phyloP scores from a whole-genome alignment of 495 filamentous ascomycete genomes.

The Lasiosphaeris hirsuta region DNA sequence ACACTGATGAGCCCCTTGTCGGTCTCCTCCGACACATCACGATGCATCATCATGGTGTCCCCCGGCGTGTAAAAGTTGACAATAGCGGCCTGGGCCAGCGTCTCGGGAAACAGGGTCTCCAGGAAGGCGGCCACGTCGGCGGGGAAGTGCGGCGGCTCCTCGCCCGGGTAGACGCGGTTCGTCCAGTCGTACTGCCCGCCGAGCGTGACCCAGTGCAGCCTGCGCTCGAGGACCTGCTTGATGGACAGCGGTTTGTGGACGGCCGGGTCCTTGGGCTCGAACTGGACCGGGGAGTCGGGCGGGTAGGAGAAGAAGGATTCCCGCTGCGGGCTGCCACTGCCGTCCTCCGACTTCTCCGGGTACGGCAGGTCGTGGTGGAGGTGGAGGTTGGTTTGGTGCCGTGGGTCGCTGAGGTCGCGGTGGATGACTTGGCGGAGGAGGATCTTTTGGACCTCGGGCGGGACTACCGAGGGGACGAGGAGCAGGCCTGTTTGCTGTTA shows the following conservation, averaged over 20 bases:
- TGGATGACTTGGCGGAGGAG: slow-evolving; percentile 71
- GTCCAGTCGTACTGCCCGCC: slow-evolving; percentile 97
- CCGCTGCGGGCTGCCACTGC: slow-evolving; percentile 7
- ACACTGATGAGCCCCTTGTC: slow-evolving; percentile 74
- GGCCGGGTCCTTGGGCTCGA: slow-evolving; percentile 64
- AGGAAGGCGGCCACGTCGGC: slow-evolving; percentile 64
- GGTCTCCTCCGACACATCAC: slow-evolving; percentile 82
- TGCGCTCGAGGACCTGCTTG: slow-evolving; percentile 63
- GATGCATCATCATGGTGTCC: slow-evolving; percentile 82
- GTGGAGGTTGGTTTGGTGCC: slow-evolving; percentile 83
- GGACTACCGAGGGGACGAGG: slow-evolving; percentile 70
- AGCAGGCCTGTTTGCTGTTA: slow-evolving; percentile 56
- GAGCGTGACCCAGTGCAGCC: slow-evolving; percentile 87
- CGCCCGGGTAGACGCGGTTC: slow-evolving; percentile 68
- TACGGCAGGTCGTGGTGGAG: slow-evolving; percentile 77
- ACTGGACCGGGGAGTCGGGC: slow-evolving; percentile 30
- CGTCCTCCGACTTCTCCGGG: slow-evolving; percentile 29
- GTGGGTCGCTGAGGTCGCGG: slow-evolving; percentile 69
- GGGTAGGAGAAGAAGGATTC: slow-evolving; percentile 47
- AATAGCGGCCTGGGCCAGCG: slow-evolving; percentile 80
- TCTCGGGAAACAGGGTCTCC: slow-evolving; percentile 63
- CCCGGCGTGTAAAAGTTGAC: slow-evolving; percentile 86
- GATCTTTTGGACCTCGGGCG: slow-evolving; percentile 60
- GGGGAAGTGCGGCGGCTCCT: slow-evolving; percentile 69
- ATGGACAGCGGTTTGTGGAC: slow-evolving; percentile 68